Percentiles rank a stretch among this genome's conserved stretches.
phyloP scores from a whole-genome alignment of 768 basidiomycete species.

The Nidularia pulvinata region DNA sequence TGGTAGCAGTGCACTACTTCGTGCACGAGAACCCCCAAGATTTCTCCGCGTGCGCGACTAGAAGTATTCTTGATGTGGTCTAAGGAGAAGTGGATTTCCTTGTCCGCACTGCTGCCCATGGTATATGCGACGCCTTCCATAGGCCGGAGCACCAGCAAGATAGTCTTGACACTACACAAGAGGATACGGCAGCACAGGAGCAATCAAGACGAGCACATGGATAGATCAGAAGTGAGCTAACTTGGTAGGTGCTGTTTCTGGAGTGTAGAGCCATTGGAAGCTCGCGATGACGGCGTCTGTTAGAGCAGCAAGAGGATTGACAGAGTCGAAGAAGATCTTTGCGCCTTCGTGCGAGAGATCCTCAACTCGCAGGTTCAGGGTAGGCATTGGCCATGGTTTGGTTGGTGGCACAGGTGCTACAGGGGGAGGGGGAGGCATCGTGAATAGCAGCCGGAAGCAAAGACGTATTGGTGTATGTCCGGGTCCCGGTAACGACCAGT shows the following conservation, averaged over 20 bases:
- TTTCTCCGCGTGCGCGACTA: slow-evolving; percentile 53
- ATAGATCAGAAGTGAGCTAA: slow-evolving; percentile 12
- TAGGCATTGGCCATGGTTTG: slow-evolving; percentile 52
- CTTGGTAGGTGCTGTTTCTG: slow-evolving; percentile 33
- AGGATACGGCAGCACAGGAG: slow-evolving; percentile 5
- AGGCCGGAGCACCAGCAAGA: slow-evolving; percentile 59
- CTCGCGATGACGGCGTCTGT: slow-evolving; percentile 48
- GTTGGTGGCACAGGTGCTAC: slow-evolving; percentile 8
- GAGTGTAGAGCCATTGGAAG: slow-evolving; percentile 41
- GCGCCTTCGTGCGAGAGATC: slow-evolving; percentile 62
- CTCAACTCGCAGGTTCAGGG: slow-evolving; percentile 52
- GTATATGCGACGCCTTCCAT: slow-evolving; percentile 78
- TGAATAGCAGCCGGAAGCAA: background rate
- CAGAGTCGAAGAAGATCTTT: slow-evolving; percentile 49
- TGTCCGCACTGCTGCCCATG: slow-evolving; percentile 48
- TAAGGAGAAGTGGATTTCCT: slow-evolving; percentile 76
- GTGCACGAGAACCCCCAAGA: slow-evolving; percentile 69
- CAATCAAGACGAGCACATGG: slow-evolving; percentile 2
- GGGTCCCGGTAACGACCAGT: too few relatives aligned
- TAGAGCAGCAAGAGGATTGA: slow-evolving; percentile 39
- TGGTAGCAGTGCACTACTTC: slow-evolving; percentile 85
- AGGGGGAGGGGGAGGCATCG: slow-evolving; percentile 3
- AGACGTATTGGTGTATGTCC: too few relatives aligned
- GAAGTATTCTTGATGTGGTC: slow-evolving; percentile 52
- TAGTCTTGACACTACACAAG: slow-evolving; percentile 42